phyloP scores from a whole-genome alignment of 2,329 filamentous ascomycete species.

The Emmonsia crescens region DNA sequence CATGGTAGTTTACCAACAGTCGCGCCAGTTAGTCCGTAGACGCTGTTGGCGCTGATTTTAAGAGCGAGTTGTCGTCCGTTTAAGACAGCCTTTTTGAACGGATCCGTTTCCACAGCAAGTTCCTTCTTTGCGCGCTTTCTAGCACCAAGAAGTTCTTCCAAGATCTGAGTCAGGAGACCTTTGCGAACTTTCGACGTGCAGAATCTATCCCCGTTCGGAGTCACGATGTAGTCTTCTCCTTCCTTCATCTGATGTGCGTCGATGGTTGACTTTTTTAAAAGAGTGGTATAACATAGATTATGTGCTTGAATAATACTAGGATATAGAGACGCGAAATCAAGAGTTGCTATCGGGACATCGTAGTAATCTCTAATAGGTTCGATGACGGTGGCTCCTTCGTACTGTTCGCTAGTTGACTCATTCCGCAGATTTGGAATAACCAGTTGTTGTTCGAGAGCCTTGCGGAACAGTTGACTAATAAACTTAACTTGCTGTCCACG shows the following conservation, averaged over 20 bases:
- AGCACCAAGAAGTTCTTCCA: constrained; percentile 83
- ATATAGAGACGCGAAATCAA: constrained; percentile 97
- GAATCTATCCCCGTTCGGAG: constrained; percentile 88
- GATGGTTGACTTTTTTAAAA: constrained; percentile 67
- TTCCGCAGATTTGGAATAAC: constrained; percentile 80
- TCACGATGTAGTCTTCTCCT: constrained; percentile 92
- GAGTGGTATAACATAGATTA: constrained; percentile 93
- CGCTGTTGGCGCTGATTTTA: constrained; percentile 95
- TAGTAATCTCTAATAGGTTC: constrained; percentile 91
- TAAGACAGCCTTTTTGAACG: constrained; percentile 94
- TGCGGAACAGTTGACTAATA: constrained; percentile 91
- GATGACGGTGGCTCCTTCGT: constrained; percentile 96
- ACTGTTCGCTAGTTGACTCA: constrained; percentile 70
- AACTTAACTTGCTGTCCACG: constrained; percentile 96
- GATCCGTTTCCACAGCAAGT: constrained; percentile 75
- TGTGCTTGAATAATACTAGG: constrained; percentile 98
- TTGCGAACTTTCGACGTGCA: constrained; percentile 82
- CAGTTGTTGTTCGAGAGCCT: constrained; percentile 82
- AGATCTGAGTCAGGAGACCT: constrained; percentile 84
- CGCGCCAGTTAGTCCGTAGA: constrained; percentile 93
- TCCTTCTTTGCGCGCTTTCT: constrained; percentile 93
- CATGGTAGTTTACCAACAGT: constrained; percentile 94
- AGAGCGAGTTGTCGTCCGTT: constrained; percentile 94
- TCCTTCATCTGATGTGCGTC: constrained; percentile 68
- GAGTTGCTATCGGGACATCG: constrained; percentile 84